phyloP scores from a whole-genome alignment of 495 filamentous ascomycete species.

The Echria macrotheca region DNA sequence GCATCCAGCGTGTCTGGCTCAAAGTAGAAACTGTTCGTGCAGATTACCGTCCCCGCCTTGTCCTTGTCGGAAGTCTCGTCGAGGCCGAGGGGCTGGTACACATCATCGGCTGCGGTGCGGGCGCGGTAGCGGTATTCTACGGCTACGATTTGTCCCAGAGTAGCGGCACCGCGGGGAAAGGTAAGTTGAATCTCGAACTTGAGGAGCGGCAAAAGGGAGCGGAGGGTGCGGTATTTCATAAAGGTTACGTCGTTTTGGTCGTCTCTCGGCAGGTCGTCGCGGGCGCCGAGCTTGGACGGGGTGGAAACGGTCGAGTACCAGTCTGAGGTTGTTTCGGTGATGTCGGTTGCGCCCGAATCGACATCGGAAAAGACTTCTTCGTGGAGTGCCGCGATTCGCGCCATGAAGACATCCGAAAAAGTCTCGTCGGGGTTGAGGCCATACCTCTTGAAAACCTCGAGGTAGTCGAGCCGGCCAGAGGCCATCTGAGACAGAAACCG shows the following conservation, averaged over 20 bases:
- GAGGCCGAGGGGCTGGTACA: no score
- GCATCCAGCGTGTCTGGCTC: constrained; percentile 54
- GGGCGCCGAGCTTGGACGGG: constrained; percentile 27
- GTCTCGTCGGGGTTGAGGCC: constrained; percentile 52
- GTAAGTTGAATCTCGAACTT: constrained; percentile 46
- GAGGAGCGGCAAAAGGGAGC: constrained; percentile 34
- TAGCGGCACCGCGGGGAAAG: constrained; percentile 47
- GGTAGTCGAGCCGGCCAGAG: constrained; percentile 63
- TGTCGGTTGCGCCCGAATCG: constrained; percentile 18
- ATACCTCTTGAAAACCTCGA: constrained; percentile 63
- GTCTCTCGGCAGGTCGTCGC: no score
- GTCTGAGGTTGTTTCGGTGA: constrained; percentile 9
- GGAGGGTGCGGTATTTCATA: constrained; percentile 35
- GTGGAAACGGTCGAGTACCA: constrained; percentile 19
- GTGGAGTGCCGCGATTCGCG: constrained; percentile 66
- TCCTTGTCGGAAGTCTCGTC: no score
- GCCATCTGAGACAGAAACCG: constrained; percentile 73
- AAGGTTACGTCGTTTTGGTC: not conserved
- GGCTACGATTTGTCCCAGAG: constrained; percentile 52
- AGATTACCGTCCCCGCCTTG: constrained; percentile 44
- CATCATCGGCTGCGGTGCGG: constrained; percentile 29
- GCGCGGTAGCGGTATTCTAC: constrained; percentile 55
- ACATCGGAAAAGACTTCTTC: constrained; percentile 47
- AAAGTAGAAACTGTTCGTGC: constrained; percentile 63
- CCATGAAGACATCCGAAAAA: constrained; percentile 78